These are phyloP conservation scores for Fulvia fulva DNA, from an alignment of 2,329 filamentous ascomycete species.

Conservation along the genomic window DNA sequence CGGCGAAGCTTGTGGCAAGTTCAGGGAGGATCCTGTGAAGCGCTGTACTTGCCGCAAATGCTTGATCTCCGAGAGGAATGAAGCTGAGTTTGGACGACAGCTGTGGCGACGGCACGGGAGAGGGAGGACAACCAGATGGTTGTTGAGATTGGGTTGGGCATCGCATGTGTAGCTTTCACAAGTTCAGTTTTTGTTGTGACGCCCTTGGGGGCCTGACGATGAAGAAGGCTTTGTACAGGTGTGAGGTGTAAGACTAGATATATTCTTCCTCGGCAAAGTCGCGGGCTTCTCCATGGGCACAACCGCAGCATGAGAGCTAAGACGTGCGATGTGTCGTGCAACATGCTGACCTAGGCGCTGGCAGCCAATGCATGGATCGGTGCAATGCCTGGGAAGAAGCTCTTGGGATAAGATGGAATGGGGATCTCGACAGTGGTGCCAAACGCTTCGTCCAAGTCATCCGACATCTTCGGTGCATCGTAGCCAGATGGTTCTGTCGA, in stretches of 20 bases:
- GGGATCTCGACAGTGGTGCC: slow-evolving; percentile 37
- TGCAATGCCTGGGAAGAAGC: slow-evolving; percentile 38
- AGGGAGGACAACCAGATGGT: neutral
- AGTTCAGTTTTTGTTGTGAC: neutral
- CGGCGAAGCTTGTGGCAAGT: too few relatives aligned
- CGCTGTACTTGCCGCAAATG: neutral
- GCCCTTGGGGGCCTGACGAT: neutral
- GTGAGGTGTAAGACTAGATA: neutral
- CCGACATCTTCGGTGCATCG: slow-evolving; percentile 37
- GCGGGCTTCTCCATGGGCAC: neutral
- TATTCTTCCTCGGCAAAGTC: neutral
- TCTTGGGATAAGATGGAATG: slow-evolving; percentile 40
- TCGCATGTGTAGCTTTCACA: neutral
- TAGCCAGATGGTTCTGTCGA: slow-evolving; percentile 38
- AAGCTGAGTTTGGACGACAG: neutral
- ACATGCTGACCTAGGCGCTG: neutral
- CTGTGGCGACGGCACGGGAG: neutral
- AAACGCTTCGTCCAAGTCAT: slow-evolving; percentile 31
- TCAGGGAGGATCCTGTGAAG: neutral
- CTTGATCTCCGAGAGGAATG: neutral
- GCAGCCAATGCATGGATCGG: slow-evolving; percentile 22
- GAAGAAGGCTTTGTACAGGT: neutral
- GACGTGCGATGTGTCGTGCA: too few relatives aligned
- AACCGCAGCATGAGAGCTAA: too few relatives aligned
- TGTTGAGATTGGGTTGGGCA: neutral